Base-by-base conservation (phyloP, 2,329 filamentous ascomycete genomes). In the Ophiostoma montium region DNA sequence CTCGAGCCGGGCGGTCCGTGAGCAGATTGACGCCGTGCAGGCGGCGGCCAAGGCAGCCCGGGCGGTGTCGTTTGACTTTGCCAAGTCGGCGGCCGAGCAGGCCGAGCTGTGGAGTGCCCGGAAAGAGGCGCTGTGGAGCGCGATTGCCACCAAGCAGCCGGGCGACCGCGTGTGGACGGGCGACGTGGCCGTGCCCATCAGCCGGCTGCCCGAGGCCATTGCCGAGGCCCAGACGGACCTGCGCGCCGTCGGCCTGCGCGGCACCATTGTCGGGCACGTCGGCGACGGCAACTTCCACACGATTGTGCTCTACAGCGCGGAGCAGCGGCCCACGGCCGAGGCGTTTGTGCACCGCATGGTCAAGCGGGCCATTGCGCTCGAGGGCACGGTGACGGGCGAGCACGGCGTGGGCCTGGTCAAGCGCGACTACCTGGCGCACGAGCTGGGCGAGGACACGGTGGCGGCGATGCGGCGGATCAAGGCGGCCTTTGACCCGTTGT, bases 391-490 rank as follows among this genome's bases (percentile, higher is more conserved):
- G 1, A 89, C 86, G 12, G 86, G 86, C 48, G 86, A 94, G 65
- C 86, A 94, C 62, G 86, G 86, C 38, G 81, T 92, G 48, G 86
- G 86, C 7, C 68, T 94, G 44, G 83, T 90, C 50, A 94, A 94
- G 75, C 72, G 86, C 56, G 86, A 92, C 61, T 90, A 90, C 60
- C 71, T 94, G 39, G 72, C 78, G 10, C 82, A 89, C 59, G 86
- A 94, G 65, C 69, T 92, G 36, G 84, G 86, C 12, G 70, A 78
- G 62, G 70, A 66, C 12, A 86, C 85, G 0, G 84, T 94, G 9
- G 84, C 89, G 65, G 72, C 82, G 19, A 94, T 94, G 86, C 76
- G 86, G 65, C 85, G 82, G 80, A 78, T 90, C 62, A 92, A 92
- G 69, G 72, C 79, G 58, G 82, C 86, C 0, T 83, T 88, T 54